A percentile compares a stretch with the other conserved stretches of the same genome.
Evolutionary conservation across 208 protist species (phyloP).

Genomic region (Trypanosoma caninum): DNA sequence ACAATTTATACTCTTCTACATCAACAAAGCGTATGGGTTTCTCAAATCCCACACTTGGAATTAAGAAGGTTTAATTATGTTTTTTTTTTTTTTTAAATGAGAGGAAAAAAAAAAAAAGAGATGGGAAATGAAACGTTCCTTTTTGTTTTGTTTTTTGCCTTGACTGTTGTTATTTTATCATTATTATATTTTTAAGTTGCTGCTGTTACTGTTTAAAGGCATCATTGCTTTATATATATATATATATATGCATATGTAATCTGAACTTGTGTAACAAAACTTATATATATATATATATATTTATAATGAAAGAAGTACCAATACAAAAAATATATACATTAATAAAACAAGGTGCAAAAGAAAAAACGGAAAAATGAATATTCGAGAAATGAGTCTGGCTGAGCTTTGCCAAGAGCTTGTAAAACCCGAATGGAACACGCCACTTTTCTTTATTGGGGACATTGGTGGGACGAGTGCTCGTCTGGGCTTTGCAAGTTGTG

Average conservation of each 20-base stretch:
- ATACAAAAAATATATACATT: neutral
- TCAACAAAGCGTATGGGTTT: conserved; percentile 89
- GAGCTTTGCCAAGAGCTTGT: conserved; percentile 30
- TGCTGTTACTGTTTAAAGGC: too few species aligned
- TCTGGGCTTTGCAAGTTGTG: conserved; percentile 45
- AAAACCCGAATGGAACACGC: conserved; percentile 26
- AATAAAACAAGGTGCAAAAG: neutral
- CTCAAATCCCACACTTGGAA: conserved; percentile 75
- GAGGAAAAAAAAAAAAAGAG: too few species aligned
- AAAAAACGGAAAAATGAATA: conserved; percentile 12
- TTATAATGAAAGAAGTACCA: too few species aligned
- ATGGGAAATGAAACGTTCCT: neutral
- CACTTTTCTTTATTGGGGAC: conserved; percentile 66
- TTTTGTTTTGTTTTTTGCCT: too few species aligned
- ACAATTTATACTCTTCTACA: conserved; percentile 87
- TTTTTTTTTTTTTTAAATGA: neutral
- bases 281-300: too few species aligned
- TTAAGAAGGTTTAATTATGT: conserved; percentile 75
- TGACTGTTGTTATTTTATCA: too few species aligned
- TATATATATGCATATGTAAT: too few species aligned
- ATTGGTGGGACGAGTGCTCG: conserved; percentile 71
- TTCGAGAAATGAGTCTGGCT: conserved; percentile 27
- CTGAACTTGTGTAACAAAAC: too few species aligned
- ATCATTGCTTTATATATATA: too few species aligned
- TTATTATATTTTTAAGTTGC: too few species aligned